phyloP scores from a whole-genome alignment of 208 protist species.

The Phytomonas serpens region DNA sequence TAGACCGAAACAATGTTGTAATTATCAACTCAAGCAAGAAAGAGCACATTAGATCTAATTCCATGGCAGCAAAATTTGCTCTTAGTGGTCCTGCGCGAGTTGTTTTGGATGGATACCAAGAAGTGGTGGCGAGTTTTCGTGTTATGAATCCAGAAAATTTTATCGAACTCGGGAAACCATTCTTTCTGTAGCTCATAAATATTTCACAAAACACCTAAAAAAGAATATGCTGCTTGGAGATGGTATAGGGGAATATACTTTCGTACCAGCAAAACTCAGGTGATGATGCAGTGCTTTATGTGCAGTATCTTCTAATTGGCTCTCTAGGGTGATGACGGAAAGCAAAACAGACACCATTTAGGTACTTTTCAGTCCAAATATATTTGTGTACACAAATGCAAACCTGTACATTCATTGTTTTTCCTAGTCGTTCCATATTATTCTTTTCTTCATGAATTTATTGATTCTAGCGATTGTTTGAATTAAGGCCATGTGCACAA shows the following conservation, averaged over 20 bases:
- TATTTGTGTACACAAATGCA: conserved; percentile 4
- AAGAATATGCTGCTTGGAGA: not conserved
- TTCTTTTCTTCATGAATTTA: conserved; percentile 11
- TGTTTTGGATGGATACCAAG: conserved; percentile 50
- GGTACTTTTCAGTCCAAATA: not conserved
- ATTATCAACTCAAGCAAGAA: conserved; percentile 70
- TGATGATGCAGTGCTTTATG: not conserved
- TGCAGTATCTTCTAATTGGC: not conserved
- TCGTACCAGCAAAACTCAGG: not conserved
- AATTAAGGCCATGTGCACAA: conserved; percentile 17
- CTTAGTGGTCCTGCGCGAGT: conserved; percentile 45
- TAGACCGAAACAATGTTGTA: conserved; percentile 76
- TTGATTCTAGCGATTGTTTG: not conserved
- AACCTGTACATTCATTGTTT: not conserved
- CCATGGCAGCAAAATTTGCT: conserved; percentile 67
- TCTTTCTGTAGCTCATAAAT: conserved; percentile 26
- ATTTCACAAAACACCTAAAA: not conserved
- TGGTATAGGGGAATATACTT: not conserved
- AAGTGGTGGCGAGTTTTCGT: conserved; percentile 31
- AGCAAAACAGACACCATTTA: not conserved
- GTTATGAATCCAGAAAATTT: conserved; percentile 74
- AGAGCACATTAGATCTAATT: conserved; percentile 74
- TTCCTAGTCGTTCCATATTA: not conserved
- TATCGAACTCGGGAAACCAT: conserved; percentile 34
- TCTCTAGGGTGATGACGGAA: not conserved